A percentile compares a stretch with the other conserved stretches of the same genome.
These are phyloP conservation scores for Skeletonema costatum DNA, from an alignment of 108 stramenopile species.

Conservation along the genomic window DNA sequence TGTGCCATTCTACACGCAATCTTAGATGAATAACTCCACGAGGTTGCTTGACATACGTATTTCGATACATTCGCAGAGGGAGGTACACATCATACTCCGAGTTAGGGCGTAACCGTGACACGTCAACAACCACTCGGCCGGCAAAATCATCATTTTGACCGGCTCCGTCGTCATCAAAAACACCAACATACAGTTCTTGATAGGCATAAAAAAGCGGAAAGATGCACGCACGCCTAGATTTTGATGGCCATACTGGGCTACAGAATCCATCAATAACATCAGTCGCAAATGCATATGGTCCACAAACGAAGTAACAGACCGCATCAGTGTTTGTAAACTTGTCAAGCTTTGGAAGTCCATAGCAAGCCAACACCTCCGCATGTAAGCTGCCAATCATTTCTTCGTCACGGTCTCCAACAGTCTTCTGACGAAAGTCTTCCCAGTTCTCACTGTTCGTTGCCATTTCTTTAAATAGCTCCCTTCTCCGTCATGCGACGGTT, in stretches of 20 bases:
- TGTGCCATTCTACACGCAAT: constrained; percentile 61
- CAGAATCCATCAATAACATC: constrained; percentile 60
- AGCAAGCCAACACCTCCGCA: constrained; percentile 66
- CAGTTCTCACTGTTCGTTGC: constrained; percentile 41
- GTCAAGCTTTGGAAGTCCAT: constrained; percentile 70
- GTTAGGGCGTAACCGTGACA: constrained; percentile 57
- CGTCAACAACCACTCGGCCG: constrained; percentile 64
- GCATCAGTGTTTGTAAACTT: constrained; percentile 60
- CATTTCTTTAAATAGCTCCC: constrained; percentile 64
- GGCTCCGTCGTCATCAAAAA: constrained; percentile 74
- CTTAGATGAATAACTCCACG: constrained; percentile 70
- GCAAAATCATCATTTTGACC: constrained; percentile 70
- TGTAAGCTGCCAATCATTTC: constrained; percentile 61
- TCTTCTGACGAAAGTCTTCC: constrained; percentile 53
- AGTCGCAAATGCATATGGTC: constrained; percentile 72
- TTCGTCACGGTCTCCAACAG: constrained; percentile 19
- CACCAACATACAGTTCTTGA: constrained; percentile 60
- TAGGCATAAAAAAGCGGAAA: constrained; percentile 73
- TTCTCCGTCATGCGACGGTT: constrained; percentile 68
- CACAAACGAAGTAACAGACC: constrained; percentile 70
- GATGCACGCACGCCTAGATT: constrained; percentile 66
- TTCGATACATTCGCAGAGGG: constrained; percentile 58
- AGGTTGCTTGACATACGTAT: constrained; percentile 55
- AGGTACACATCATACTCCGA: constrained; percentile 70
- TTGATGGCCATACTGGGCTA: constrained; percentile 67